Conservation (phyloP, 2,329 filamentous ascomycete genomes). For the Biscogniauxia sp. region DNA sequence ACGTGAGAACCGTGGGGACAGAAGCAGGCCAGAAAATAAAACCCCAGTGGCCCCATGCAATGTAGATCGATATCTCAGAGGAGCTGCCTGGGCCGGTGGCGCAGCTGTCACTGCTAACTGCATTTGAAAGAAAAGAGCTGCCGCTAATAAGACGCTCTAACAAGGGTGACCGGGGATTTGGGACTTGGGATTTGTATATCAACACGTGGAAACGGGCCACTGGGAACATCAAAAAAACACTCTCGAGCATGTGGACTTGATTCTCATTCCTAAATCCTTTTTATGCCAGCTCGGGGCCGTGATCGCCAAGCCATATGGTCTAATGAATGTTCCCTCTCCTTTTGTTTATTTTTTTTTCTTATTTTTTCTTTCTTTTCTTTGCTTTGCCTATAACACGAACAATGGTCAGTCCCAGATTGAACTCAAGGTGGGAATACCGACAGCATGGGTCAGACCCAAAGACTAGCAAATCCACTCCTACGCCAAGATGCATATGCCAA, state of each 20-base stretch:
- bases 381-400: neutral
- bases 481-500: neutral
- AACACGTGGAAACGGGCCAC: neutral
- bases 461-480: neutral
- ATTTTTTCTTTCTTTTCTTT: too few species aligned
- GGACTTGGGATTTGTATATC: neutral
- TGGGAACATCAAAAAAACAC: neutral
- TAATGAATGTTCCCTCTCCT: neutral
- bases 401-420: neutral
- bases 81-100: constrained; percentile 9
- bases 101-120: constrained; percentile 10
- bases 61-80: constrained; percentile 11
- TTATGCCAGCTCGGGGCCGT: neutral
- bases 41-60: constrained; percentile 14
- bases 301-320: neutral
- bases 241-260: neutral
- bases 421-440: neutral
- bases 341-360: too few species aligned
- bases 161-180: neutral
- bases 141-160: constrained; percentile 10
- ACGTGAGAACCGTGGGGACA: constrained; percentile 8
- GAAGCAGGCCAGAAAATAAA: constrained; percentile 16
- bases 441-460: neutral
- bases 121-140: constrained; percentile 12
- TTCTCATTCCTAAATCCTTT: neutral